These are phyloP conservation scores for Scutellaria minor DNA, from an alignment of 257 asterid genomes.

Conservation along the genomic window DNA sequence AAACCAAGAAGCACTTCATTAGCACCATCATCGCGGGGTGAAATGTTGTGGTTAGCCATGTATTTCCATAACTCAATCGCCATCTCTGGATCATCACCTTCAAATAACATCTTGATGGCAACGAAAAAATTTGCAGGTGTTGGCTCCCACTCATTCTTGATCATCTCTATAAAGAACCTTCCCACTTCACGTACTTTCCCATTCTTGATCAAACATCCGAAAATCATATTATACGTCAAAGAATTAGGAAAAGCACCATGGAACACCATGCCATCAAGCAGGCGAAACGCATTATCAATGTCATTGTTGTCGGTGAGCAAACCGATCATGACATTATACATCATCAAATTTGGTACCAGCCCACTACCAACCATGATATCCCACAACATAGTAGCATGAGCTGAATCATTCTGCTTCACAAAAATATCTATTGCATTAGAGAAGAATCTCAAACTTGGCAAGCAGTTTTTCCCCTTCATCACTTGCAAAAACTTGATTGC, in stretches of 20 bases:
- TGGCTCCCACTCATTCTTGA: constrained; percentile 77
- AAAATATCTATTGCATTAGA: constrained; percentile 66
- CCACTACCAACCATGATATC: constrained; percentile 62
- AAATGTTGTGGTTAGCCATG: constrained; percentile 51
- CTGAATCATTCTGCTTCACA: constrained; percentile 57
- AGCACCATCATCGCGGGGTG: constrained; percentile 70
- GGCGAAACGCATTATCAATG: constrained; percentile 57
- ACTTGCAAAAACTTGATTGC: constrained; percentile 72
- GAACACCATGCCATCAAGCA: constrained; percentile 71
- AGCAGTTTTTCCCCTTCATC: constrained; percentile 68
- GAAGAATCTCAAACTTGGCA: constrained; percentile 79
- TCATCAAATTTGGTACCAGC: constrained; percentile 54
- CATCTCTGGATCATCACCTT: constrained; percentile 70
- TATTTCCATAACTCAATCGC: constrained; percentile 75
- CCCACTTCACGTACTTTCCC: constrained; percentile 55
- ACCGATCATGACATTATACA: constrained; percentile 66
- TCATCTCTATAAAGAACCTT: constrained; percentile 69
- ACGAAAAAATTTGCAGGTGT: constrained; percentile 57
- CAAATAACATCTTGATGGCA: constrained; percentile 64
- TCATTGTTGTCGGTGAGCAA: constrained; percentile 56
- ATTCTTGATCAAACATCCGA: constrained; percentile 65
- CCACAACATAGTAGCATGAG: constrained; percentile 63
- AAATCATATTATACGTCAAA: constrained; percentile 65
- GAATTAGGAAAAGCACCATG: constrained; percentile 77
- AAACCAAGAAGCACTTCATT: constrained; percentile 74